phyloP scores from a whole-genome alignment of 768 basidiomycete genomes.

The Dioszegia crocea region DNA sequence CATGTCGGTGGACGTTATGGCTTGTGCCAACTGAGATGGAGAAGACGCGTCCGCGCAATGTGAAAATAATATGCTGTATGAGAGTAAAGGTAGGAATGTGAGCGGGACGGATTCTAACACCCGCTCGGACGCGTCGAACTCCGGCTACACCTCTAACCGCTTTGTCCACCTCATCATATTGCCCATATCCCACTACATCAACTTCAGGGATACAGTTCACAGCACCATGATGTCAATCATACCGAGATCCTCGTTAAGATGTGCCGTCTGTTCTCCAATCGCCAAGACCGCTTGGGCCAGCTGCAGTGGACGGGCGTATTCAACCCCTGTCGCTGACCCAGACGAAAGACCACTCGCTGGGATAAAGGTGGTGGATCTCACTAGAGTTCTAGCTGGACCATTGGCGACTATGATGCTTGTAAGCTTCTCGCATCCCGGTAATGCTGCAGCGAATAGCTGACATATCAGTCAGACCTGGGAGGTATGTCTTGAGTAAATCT shows the following conservation, averaged over 20 bases:
- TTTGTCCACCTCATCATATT: too few relatives aligned
- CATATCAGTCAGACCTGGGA: slow-evolving; percentile 36
- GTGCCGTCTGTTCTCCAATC: not conserved
- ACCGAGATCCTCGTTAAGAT: not conserved
- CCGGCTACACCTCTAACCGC: too few relatives aligned
- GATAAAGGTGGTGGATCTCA: slow-evolving; percentile 78
- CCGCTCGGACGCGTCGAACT: too few relatives aligned
- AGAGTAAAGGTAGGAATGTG: too few relatives aligned
- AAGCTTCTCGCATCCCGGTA: slow-evolving; percentile 7
- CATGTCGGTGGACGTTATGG: too few relatives aligned
- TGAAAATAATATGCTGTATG: too few relatives aligned
- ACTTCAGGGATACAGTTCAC: too few relatives aligned
- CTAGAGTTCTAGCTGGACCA: slow-evolving; percentile 86
- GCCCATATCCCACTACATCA: too few relatives aligned
- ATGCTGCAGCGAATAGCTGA: not conserved
- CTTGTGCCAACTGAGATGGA: too few relatives aligned
- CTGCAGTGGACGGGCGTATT: not conserved
- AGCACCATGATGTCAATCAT: not conserved
- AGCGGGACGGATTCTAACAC: too few relatives aligned
- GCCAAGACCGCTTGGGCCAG: not conserved
- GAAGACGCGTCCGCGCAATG: too few relatives aligned
- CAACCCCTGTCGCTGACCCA: not conserved
- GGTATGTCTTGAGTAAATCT: slow-evolving; percentile 18
- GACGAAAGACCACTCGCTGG: slow-evolving; percentile 62
- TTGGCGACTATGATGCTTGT: slow-evolving; percentile 90